A percentile compares a stretch with the other conserved stretches of the same genome.
Evolutionary conservation across 257 asterid genomes (phyloP).

Genomic region (Solanum arcanum): DNA sequence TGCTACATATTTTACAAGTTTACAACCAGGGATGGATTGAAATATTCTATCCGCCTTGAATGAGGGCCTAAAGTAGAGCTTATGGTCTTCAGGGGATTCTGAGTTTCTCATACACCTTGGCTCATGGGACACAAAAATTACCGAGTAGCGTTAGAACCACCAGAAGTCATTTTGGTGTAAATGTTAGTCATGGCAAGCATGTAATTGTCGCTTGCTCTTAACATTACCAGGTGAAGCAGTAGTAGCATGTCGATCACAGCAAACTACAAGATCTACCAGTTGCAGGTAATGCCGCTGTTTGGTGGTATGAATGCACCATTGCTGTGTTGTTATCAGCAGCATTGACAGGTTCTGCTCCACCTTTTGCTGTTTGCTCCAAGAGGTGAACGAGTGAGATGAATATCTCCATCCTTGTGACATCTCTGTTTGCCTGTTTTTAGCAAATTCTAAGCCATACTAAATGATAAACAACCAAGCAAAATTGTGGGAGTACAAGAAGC

Average conservation of each 20-base stretch:
- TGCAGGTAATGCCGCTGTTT: slow-evolving; percentile 21
- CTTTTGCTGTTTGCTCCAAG: slow-evolving; percentile 55
- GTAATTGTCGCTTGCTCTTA: slow-evolving; percentile 29
- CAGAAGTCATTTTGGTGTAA: slow-evolving; percentile 8
- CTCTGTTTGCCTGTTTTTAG: slow-evolving; percentile 68
- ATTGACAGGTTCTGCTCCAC: slow-evolving; percentile 11
- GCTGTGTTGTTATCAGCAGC: slow-evolving; percentile 11
- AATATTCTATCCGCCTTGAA: not conserved
- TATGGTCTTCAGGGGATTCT: not conserved
- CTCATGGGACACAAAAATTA: not conserved
- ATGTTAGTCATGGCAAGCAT: slow-evolving; percentile 47
- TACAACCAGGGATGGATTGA: not conserved
- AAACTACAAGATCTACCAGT: slow-evolving; percentile 31
- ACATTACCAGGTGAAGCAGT: slow-evolving; percentile 21
- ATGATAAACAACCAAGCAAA: not conserved
- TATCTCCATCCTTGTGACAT: slow-evolving; percentile 84
- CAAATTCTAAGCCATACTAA: not conserved
- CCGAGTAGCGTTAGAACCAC: not conserved
- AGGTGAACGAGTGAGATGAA: slow-evolving; percentile 71
- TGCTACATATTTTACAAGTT: not conserved
- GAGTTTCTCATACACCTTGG: not conserved
- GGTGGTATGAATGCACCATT: slow-evolving; percentile 26
- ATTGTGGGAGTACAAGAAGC: not conserved
- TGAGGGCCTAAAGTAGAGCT: not conserved
- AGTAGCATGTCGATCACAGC: slow-evolving; percentile 7